These are phyloP conservation scores for Collybiopsis luxurians DNA, from an alignment of 768 basidiomycete species.

Conservation along the genomic window DNA sequence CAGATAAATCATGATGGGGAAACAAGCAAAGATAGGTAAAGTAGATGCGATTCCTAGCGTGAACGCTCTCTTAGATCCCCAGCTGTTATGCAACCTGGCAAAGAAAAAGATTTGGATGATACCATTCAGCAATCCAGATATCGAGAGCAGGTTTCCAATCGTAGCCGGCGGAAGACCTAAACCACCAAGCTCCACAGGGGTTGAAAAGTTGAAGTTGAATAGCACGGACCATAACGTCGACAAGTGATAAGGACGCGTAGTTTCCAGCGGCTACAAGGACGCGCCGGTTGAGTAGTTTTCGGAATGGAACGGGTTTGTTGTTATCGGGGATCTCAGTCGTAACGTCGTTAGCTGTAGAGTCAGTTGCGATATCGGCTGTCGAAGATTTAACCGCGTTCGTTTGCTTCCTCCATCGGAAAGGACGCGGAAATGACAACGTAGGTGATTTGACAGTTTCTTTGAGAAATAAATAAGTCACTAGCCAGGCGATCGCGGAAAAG, in stretches of 20 bases:
- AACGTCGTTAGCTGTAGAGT: neutral
- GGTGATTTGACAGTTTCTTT: slow-evolving; percentile 29
- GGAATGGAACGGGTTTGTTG: slow-evolving; percentile 17
- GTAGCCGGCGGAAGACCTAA: slow-evolving; percentile 59
- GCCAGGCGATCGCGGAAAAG: slow-evolving; percentile 32
- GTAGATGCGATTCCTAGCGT: slow-evolving; percentile 13
- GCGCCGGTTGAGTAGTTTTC: slow-evolving; percentile 24
- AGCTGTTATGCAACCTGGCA: slow-evolving; percentile 13
- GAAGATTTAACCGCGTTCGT: slow-evolving; percentile 7
- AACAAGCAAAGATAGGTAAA: slow-evolving; percentile 6
- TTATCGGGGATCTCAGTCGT: slow-evolving; percentile 7
- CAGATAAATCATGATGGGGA: slow-evolving; percentile 1
- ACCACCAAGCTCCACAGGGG: slow-evolving; percentile 59
- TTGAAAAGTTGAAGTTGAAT: slow-evolving; percentile 48
- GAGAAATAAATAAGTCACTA: slow-evolving; percentile 32
- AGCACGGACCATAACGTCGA: slow-evolving; percentile 32
- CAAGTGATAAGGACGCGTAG: slow-evolving; percentile 33
- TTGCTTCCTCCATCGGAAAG: slow-evolving; percentile 15
- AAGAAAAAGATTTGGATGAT: slow-evolving; percentile 51
- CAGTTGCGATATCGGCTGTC: neutral
- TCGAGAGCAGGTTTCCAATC: slow-evolving; percentile 59
- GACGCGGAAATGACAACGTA: slow-evolving; percentile 10
- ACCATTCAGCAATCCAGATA: slow-evolving; percentile 49
- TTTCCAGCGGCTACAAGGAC: slow-evolving; percentile 30
- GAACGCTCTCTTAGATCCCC: slow-evolving; percentile 13